Percentiles rank a stretch among this genome's conserved stretches.
Conservation (phyloP, 2,329 filamentous ascomycete genomes). For the Scopulariopsis brevicaulis region DNA sequence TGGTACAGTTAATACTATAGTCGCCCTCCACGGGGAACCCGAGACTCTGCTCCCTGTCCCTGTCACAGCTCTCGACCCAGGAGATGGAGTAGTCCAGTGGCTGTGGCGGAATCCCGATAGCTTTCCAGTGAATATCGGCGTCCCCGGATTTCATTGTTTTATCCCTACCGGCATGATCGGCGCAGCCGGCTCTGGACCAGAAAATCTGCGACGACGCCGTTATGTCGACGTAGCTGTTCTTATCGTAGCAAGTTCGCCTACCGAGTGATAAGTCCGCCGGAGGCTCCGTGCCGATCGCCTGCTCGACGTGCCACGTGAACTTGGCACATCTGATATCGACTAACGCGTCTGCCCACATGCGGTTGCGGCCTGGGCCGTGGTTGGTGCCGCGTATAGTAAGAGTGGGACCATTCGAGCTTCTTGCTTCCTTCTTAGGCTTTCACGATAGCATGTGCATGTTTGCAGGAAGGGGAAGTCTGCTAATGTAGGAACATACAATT, state of each 20-base stretch:
- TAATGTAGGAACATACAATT: background rate
- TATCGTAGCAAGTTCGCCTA: background rate
- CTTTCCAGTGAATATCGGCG: background rate
- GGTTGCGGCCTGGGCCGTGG: background rate
- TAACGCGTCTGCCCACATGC: background rate
- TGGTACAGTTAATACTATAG: background rate
- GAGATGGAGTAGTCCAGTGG: background rate
- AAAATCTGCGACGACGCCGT: background rate
- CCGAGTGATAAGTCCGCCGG: background rate
- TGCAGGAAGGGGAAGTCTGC: background rate
- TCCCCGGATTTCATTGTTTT: background rate
- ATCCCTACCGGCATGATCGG: background rate
- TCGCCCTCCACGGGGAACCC: background rate
- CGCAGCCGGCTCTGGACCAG: background rate
- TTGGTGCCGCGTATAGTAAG: background rate
- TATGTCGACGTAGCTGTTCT: background rate
- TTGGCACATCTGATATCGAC: background rate
- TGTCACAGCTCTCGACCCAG: background rate
- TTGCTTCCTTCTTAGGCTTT: too few relatives aligned
- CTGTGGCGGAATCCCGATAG: background rate
- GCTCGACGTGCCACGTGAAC: background rate
- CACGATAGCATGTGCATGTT: too few relatives aligned
- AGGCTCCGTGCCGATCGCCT: background rate
- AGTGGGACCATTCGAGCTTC: too few relatives aligned
- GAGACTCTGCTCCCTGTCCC: background rate